phyloP scores from a whole-genome alignment of 2,329 filamentous ascomycete genomes.

The Fusarium miscanthi region DNA sequence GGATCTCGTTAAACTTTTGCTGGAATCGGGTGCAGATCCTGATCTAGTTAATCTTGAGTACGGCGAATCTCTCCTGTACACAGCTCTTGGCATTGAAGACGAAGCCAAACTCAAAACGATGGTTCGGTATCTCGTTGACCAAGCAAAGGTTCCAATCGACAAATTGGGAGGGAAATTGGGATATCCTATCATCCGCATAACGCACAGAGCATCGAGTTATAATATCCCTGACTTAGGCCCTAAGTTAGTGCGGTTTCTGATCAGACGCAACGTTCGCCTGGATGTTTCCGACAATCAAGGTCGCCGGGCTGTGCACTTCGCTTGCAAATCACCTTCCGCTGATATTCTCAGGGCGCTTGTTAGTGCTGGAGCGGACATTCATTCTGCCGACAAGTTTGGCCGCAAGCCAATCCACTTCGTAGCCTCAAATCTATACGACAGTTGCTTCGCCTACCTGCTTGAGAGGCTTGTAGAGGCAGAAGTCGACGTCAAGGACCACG shows the following conservation, averaged over 20 bases:
- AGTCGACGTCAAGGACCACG: background rate
- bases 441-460: background rate
- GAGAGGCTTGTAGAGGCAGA: rapidly evolving
- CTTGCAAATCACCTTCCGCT: background rate
- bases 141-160: background rate
- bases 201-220: background rate
- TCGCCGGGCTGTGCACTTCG: background rate
- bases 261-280: background rate
- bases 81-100: background rate
- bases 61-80: background rate
- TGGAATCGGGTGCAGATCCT: background rate
- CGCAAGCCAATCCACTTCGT: background rate
- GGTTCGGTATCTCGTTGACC: background rate
- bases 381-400: background rate
- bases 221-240: rapidly evolving
- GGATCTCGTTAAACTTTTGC: background rate
- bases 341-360: background rate
- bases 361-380: background rate
- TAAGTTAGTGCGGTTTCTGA: background rate
- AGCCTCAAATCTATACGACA: rapidly evolving
- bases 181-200: background rate
- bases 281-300: background rate
- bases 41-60: background rate
- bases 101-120: background rate
- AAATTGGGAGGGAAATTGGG: background rate